Conservation (phyloP, 2,329 filamentous ascomycete species). For the Ilyonectria robusta region DNA sequence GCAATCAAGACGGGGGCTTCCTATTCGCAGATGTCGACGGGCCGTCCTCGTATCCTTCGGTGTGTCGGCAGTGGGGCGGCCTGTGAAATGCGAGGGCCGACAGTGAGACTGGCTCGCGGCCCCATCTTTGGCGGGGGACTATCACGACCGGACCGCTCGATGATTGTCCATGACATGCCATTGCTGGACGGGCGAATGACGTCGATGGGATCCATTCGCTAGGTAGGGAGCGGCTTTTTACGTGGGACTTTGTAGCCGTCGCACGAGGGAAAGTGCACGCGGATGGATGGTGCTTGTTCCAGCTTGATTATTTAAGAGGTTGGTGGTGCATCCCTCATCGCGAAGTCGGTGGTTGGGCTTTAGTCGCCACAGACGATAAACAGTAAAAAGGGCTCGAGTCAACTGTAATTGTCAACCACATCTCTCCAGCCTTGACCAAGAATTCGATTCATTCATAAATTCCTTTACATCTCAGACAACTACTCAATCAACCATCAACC, state of each 20-base stretch:
- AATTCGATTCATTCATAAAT: conserved; percentile 31
- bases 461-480: conserved; percentile 25
- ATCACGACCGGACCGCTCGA: background rate
- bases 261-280: conserved; percentile 9
- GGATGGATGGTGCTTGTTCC: conserved; percentile 23
- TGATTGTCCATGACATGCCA: conserved; percentile 5
- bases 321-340: conserved; percentile 32
- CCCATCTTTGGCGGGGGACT: conserved; percentile 20
- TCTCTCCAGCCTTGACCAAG: conserved; percentile 33
- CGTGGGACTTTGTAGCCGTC: conserved; percentile 16
- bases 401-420: conserved; percentile 10
- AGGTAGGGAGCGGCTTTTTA: background rate
- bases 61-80: background rate
- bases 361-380: background rate
- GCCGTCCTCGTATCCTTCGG: background rate
- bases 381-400: conserved; percentile 15
- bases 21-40: conserved; percentile 1
- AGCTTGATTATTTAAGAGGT: conserved; percentile 41
- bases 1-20: background rate
- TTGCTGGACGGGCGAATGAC: conserved; percentile 28
- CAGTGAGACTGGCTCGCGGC: conserved; percentile 11
- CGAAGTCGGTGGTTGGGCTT: conserved; percentile 38
- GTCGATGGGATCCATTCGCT: conserved; percentile 12
- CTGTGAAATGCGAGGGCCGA: conserved; percentile 13
- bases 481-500: conserved; percentile 1